A percentile compares a stretch with the other conserved stretches of the same genome.
phyloP scores from a whole-genome alignment of 495 filamentous ascomycete species.

The Podospora didyma region DNA sequence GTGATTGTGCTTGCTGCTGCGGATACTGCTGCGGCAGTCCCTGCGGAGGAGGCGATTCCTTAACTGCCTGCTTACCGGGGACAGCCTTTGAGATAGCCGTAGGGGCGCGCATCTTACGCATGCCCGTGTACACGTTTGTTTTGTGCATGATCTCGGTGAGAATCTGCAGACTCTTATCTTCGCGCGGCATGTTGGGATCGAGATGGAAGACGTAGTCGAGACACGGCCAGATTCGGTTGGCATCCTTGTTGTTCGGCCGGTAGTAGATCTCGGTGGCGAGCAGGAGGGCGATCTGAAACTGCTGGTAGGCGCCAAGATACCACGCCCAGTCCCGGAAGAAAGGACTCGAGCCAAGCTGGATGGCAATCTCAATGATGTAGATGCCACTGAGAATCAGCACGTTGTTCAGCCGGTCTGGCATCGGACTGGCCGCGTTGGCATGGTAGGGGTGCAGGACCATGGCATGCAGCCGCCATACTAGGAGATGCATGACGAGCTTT shows the following conservation, averaged over 20 bases:
- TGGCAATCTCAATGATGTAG: slow-evolving; percentile 55
- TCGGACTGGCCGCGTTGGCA: slow-evolving; percentile 48
- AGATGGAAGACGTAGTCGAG: slow-evolving; percentile 67
- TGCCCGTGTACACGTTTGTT: slow-evolving; percentile 36
- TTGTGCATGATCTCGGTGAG: slow-evolving; percentile 38
- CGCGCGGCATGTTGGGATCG: slow-evolving; percentile 41
- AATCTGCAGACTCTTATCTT: slow-evolving; percentile 36
- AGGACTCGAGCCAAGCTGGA: slow-evolving; percentile 53
- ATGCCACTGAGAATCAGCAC: slow-evolving; percentile 51
- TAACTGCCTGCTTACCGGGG: slow-evolving; percentile 35
- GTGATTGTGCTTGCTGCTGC: slow-evolving; percentile 10
- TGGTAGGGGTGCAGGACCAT: slow-evolving; percentile 65
- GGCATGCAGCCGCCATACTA: slow-evolving; percentile 58
- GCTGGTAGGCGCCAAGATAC: slow-evolving; percentile 53
- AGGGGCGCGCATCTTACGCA: slow-evolving; percentile 46
- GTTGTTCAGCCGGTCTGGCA: slow-evolving; percentile 41
- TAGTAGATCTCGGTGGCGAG: slow-evolving; percentile 53
- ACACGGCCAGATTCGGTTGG: slow-evolving; percentile 62
- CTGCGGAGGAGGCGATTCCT: slow-evolving; percentile 26
- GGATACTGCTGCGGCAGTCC: slow-evolving; percentile 10
- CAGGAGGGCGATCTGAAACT: slow-evolving; percentile 52
- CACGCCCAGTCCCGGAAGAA: slow-evolving; percentile 50
- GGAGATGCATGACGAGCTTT: slow-evolving; percentile 55
- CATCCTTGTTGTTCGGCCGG: slow-evolving; percentile 50
- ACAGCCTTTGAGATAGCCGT: slow-evolving; percentile 31